Conservation (phyloP, 371 early-diverging fungal species). For the Smittium mucronatum region DNA sequence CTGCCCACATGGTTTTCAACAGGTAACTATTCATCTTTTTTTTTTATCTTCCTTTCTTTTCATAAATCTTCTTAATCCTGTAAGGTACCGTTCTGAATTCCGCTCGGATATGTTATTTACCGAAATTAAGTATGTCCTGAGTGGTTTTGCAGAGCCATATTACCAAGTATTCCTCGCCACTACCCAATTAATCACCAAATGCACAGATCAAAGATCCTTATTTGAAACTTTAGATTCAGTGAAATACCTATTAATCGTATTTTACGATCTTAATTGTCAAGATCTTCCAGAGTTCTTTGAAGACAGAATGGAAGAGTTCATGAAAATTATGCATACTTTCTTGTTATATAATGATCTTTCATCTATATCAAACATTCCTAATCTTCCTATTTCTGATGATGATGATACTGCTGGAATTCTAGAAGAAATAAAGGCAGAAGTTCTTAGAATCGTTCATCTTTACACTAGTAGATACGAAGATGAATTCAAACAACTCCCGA, state of each 20-base stretch:
- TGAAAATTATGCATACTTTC: conserved; percentile 72
- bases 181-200: conserved; percentile 54
- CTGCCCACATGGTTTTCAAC: conserved; percentile 87
- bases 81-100: conserved; percentile 70
- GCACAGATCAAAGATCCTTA: neutral
- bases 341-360: conserved; percentile 63
- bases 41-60: too few relatives aligned
- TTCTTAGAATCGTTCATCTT: conserved; percentile 78
- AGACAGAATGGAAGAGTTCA: conserved; percentile 65
- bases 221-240: conserved; percentile 60
- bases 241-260: conserved; percentile 69
- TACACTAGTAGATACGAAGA: conserved; percentile 84
- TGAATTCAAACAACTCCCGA: conserved; percentile 57
- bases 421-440: conserved; percentile 75
- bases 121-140: conserved; percentile 85
- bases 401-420: conserved; percentile 58
- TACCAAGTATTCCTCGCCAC: conserved; percentile 67
- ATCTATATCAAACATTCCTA: conserved; percentile 38
- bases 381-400: conserved; percentile 34
- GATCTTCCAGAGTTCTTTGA: conserved; percentile 95
- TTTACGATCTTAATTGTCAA: conserved; percentile 80
- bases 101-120: conserved; percentile 60
- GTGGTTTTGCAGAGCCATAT: conserved; percentile 66
- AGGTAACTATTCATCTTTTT: too few relatives aligned
- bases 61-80: neutral